phyloP scores from a whole-genome alignment of 2,329 filamentous ascomycete species.

The Colletotrichum limetticola region DNA sequence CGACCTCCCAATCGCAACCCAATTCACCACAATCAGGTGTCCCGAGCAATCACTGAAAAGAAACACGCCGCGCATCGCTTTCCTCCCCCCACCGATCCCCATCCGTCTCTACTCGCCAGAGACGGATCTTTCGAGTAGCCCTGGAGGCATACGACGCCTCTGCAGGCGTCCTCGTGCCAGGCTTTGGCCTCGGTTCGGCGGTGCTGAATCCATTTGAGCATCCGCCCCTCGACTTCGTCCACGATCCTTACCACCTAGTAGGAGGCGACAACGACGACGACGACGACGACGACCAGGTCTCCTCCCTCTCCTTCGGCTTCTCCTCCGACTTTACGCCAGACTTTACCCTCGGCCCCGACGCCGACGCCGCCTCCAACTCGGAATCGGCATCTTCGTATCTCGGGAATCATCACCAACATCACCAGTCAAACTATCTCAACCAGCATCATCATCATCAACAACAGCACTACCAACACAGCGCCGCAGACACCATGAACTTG shows the following conservation, averaged over 20 bases:
- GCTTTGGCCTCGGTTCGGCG: conserved; percentile 46
- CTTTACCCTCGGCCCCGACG: conserved; percentile 16
- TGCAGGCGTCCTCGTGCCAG: conserved; percentile 46
- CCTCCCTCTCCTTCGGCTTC: conserved; percentile 40
- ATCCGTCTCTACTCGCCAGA: conserved; percentile 34
- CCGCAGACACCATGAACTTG: conserved; percentile 34
- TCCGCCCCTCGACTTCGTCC: conserved; percentile 28
- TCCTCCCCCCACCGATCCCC: not conserved
- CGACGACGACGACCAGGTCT: conserved; percentile 33
- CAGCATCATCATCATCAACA: conserved; percentile 37
- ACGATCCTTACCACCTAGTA: conserved; percentile 27
- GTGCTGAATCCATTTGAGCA: conserved; percentile 40
- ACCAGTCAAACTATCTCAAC: conserved; percentile 15
- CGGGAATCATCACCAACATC: conserved; percentile 40
- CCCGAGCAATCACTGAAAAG: conserved; percentile 1
- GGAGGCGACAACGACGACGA: conserved; percentile 11
- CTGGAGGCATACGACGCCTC: conserved; percentile 49
- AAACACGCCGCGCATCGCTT: not conserved
- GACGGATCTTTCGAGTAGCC: conserved; percentile 41
- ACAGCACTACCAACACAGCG: conserved; percentile 43
- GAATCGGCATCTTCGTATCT: conserved; percentile 9
- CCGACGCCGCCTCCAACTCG: conserved; percentile 1
- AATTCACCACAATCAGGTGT: conserved; percentile 16
- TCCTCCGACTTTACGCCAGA: conserved; percentile 27
- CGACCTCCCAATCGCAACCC: not conserved